phyloP scores from a whole-genome alignment of 208 protist species.

The Trypanosoma grayi region DNA sequence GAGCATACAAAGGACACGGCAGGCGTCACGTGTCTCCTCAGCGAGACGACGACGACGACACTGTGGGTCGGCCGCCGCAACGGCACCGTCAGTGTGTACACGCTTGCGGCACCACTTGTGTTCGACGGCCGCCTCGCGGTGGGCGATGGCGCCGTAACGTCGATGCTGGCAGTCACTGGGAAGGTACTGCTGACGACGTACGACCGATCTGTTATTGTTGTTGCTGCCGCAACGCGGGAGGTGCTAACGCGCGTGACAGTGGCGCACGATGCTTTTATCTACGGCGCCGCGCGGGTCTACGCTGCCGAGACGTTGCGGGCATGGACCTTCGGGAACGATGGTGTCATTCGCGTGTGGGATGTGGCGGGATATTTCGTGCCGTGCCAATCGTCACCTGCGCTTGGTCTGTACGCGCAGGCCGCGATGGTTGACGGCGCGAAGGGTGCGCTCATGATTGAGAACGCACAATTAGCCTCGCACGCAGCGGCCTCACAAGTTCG shows the following conservation, averaged over 20 bases:
- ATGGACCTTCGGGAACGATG: slow-evolving; percentile 69
- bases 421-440: slow-evolving; percentile 18
- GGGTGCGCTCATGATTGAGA: slow-evolving; percentile 1
- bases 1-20: slow-evolving; percentile 39
- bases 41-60: slow-evolving; percentile 48
- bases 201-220: slow-evolving; percentile 40
- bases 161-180: slow-evolving; percentile 50
- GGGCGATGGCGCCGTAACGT: slow-evolving; percentile 44
- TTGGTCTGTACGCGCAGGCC: slow-evolving; percentile 30
- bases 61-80: slow-evolving; percentile 66
- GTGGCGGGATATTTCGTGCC: slow-evolving; percentile 38
- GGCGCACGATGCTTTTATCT: slow-evolving; percentile 55
- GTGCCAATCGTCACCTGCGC: slow-evolving; percentile 18
- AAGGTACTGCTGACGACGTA: slow-evolving; percentile 59
- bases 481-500: slow-evolving; percentile 21
- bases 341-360: slow-evolving; percentile 37
- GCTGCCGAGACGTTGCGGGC: slow-evolving; percentile 47
- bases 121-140: slow-evolving; percentile 10
- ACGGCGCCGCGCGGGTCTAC: slow-evolving; percentile 37
- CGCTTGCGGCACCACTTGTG: slow-evolving; percentile 9
- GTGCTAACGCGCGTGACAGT: slow-evolving; percentile 13
- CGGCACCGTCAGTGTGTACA: slow-evolving; percentile 64
- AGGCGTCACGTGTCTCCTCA: slow-evolving; percentile 43
- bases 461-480: slow-evolving; percentile 20
- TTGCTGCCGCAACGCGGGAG: slow-evolving; percentile 37